Conservation (phyloP, 139 green algal genomes). For the Spirogloea muscicola region DNA sequence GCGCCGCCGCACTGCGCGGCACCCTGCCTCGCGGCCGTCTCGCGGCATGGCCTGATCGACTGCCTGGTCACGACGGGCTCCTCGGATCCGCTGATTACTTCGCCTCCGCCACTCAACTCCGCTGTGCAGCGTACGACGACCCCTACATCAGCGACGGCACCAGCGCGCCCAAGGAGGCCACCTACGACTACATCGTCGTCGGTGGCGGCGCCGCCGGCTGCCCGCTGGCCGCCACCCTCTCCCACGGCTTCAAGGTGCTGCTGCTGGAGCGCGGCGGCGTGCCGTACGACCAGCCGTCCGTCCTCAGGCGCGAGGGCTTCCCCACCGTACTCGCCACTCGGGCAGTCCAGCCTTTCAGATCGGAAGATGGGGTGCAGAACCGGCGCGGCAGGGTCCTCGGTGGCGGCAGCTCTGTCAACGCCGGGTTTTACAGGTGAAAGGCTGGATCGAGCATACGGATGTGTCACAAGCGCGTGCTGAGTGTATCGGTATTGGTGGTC, state of each 20-base stretch:
- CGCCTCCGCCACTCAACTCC: too few relatives aligned
- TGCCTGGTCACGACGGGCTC: too few relatives aligned
- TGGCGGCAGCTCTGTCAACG: background rate
- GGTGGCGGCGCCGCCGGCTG: slow-evolving; percentile 82
- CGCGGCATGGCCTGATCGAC: too few relatives aligned
- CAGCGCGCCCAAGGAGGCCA: too few relatives aligned
- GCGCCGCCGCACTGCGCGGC: too few relatives aligned
- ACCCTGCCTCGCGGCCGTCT: too few relatives aligned
- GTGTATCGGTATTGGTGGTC: too few relatives aligned
- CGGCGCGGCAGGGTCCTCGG: background rate
- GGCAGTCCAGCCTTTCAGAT: background rate
- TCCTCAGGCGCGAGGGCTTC: slow-evolving; percentile 3
- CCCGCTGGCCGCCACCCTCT: slow-evolving; percentile 64
- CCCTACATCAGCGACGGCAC: too few relatives aligned
- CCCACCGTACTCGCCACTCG: slow-evolving; percentile 7
- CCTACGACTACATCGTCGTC: slow-evolving; percentile 90
- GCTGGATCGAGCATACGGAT: background rate
- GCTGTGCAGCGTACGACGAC: too few relatives aligned
- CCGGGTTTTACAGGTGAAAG: background rate
- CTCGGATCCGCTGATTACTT: too few relatives aligned
- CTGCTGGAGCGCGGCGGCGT: slow-evolving; percentile 30
- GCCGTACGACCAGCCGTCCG: slow-evolving; percentile 31
- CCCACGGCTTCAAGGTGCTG: slow-evolving; percentile 16
- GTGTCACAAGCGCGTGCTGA: too few relatives aligned
- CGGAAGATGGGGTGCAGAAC: background rate